Conservation (phyloP, 805 yeast species). For the Barnettozyma pratensis region DNA sequence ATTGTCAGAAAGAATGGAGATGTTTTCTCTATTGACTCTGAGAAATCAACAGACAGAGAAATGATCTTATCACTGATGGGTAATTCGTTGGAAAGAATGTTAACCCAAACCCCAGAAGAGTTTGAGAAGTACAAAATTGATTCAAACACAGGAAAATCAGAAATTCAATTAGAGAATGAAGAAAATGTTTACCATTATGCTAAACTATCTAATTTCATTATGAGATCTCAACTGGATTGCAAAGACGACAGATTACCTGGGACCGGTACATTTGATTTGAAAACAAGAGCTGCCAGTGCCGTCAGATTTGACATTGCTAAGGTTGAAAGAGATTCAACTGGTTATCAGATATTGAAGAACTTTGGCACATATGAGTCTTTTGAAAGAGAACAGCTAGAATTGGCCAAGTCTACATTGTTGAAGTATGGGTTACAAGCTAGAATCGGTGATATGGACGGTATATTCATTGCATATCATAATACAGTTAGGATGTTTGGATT, state of each 20-base stretch:
- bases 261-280: slow-evolving; percentile 85
- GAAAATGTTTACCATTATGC: slow-evolving; percentile 68
- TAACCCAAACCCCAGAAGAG: slow-evolving; percentile 54
- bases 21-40: slow-evolving; percentile 64
- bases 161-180: slow-evolving; percentile 16
- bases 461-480: slow-evolving; percentile 88
- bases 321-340: slow-evolving; percentile 39
- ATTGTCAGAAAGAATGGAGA: slow-evolving; percentile 45
- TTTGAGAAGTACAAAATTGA: slow-evolving; percentile 34
- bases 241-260: slow-evolving; percentile 75
- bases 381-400: slow-evolving; percentile 73
- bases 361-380: slow-evolving; percentile 74
- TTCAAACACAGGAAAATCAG: slow-evolving; percentile 8
- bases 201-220: slow-evolving; percentile 56
- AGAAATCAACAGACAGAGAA: slow-evolving; percentile 61
- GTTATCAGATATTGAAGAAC: slow-evolving; percentile 59
- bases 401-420: slow-evolving; percentile 68
- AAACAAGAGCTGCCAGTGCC: slow-evolving; percentile 87
- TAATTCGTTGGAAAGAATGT: slow-evolving; percentile 67
- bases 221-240: slow-evolving; percentile 92
- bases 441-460: slow-evolving; percentile 96
- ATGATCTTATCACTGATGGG: slow-evolving; percentile 71
- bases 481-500: slow-evolving; percentile 79
- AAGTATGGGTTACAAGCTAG: slow-evolving; percentile 90
- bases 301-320: slow-evolving; percentile 68